Percentiles rank a stretch among this genome's conserved stretches.
Conservation (phyloP, 345 rosid species). For the Geranium rotundifolium region DNA sequence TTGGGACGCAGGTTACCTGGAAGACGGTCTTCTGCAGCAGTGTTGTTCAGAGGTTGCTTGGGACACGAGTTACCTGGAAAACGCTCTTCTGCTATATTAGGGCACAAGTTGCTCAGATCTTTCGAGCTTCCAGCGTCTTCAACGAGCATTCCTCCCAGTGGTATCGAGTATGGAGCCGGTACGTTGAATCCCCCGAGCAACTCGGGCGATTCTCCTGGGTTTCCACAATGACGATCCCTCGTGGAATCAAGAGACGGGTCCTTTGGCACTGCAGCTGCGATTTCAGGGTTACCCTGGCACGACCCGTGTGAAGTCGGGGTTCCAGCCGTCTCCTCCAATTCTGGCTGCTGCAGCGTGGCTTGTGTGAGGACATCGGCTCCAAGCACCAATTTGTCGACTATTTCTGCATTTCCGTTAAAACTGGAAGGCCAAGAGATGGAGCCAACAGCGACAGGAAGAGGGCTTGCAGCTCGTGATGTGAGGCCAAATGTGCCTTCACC, state of each 20-base stretch:
- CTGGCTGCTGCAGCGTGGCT: slow-evolving; percentile 4
- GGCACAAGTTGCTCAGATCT: slow-evolving; percentile 57
- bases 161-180: slow-evolving; percentile 36
- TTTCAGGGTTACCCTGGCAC: slow-evolving; percentile 50
- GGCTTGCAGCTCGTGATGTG: slow-evolving; percentile 42
- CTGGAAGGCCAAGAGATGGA: slow-evolving; percentile 64
- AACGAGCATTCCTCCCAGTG: slow-evolving; percentile 53
- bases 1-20: slow-evolving; percentile 25
- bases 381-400: slow-evolving; percentile 15
- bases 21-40: too few relatives aligned
- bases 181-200: slow-evolving; percentile 17
- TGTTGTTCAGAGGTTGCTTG: slow-evolving; percentile 2
- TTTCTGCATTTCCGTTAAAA: slow-evolving; percentile 32
- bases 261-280: slow-evolving; percentile 27
- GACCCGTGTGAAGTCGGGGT: slow-evolving; percentile 75
- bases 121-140: slow-evolving; percentile 82
- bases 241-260: slow-evolving; percentile 8
- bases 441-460: slow-evolving; percentile 43
- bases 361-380: slow-evolving; percentile 18
- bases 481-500: slow-evolving; percentile 48
- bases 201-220: slow-evolving; percentile 29
- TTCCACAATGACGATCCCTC: slow-evolving; percentile 9
- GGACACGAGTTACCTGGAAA: slow-evolving; percentile 45
- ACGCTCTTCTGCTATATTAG: slow-evolving; percentile 29
- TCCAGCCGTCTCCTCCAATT: slow-evolving; percentile 52